Evolutionary conservation across 768 basidiomycete species (phyloP), one percentile per base, ranked within the genome.

Genomic region (Mrakia hoshinonis): DNA sequence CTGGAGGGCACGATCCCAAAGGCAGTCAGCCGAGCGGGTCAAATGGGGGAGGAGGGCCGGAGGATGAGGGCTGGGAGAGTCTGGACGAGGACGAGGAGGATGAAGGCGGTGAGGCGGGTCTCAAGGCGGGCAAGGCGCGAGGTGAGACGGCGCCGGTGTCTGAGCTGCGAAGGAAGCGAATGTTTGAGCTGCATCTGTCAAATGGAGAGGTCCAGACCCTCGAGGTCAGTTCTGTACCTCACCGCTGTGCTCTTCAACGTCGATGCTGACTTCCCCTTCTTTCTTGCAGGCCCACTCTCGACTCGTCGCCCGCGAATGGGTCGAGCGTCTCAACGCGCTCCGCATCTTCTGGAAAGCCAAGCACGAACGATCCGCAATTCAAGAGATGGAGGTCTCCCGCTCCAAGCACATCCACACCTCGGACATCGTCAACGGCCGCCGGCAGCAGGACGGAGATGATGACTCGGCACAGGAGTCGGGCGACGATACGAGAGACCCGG

Each of bases 301-400:
- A 68, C 81, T 77, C 39, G 82, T 87, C 55, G 89, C 90, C 0
- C 77, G 87, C 63, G 92, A 97, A 77, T 97, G 94, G 95, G 86
- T 96, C 62, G 83, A 85, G 63, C 84, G 87, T 34, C 63, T 71
- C 22, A 71, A 66, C 54, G 62, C 63, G 1, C 63, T 71, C 4
- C 63, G 70, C 12, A 29, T 31, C 46, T 71, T 65, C 46, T 71
- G 70, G 70, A 60, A 20, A 6, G 64, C 64, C 13, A 51, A 66
- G 22, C 64, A 66, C 48, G 64, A 66, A 31, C 43, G 15, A 43
- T 43, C 43, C 31, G 69, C 69, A 9, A 39, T 51, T 29, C 61
- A 55, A 51, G 69, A 70, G 29, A 70, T 70, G 69, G 69, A 63
- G 38, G 61, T 63, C 48, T 49, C 69, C 13, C 61, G 60, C 3